phyloP scores from a whole-genome alignment of 2,329 filamentous ascomycete genomes.

The Penicillium sp. region DNA sequence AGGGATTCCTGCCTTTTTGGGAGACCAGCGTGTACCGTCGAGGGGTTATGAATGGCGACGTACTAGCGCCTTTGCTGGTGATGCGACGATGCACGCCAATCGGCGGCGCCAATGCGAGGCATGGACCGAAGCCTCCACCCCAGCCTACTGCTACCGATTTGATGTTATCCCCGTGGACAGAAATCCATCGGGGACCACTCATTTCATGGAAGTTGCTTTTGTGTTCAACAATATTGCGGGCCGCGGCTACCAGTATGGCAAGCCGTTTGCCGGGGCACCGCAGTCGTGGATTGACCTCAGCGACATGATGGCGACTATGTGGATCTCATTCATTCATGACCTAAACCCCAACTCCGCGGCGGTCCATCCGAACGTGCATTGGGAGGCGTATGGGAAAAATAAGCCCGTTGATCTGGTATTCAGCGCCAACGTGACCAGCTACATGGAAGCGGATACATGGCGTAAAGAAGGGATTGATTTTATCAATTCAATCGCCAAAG shows the following conservation, averaged over 20 bases:
- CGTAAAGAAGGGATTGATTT: constrained; percentile 32
- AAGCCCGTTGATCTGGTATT: constrained; percentile 47
- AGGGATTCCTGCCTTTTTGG: constrained; percentile 44
- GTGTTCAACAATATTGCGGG: constrained; percentile 51
- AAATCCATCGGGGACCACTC: constrained; percentile 42
- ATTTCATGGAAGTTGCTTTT: constrained; percentile 53
- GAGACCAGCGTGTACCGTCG: constrained; percentile 27
- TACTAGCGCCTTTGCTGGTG: constrained; percentile 50
- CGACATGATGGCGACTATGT: constrained; percentile 47
- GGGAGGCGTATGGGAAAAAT: constrained; percentile 42
- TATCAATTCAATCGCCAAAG: constrained; percentile 24
- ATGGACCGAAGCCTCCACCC: constrained; percentile 45
- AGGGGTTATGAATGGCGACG: constrained; percentile 49
- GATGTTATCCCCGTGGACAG: constrained; percentile 47
- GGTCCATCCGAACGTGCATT: constrained; percentile 25
- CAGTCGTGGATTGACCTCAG: constrained; percentile 41
- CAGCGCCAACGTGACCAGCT: constrained; percentile 43
- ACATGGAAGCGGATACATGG: constrained; percentile 44
- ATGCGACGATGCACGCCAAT: constrained; percentile 51
- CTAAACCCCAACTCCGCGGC: constrained; percentile 41
- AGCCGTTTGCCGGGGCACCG: constrained; percentile 36
- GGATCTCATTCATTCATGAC: constrained; percentile 47
- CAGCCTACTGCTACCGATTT: constrained; percentile 59
- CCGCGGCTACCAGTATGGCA: constrained; percentile 39
- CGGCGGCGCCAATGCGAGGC: constrained; percentile 49